phyloP scores from a whole-genome alignment of 169 alveolate species.

The Plasmodium sp. region DNA sequence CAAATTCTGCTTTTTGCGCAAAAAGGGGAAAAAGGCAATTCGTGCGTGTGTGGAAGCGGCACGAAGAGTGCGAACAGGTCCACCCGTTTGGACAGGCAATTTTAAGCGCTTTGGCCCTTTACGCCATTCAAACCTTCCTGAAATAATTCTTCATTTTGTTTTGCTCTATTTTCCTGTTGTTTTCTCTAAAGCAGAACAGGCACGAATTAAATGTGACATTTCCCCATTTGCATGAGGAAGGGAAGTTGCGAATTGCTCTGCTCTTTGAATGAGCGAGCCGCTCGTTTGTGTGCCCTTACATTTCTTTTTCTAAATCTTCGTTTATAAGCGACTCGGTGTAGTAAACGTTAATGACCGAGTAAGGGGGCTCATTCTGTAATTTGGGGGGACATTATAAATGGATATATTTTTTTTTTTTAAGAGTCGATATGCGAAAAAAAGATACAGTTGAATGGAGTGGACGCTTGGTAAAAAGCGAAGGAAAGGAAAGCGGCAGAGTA shows the following conservation, averaged over 20 bases:
- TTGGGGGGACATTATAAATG: neutral
- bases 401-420: neutral
- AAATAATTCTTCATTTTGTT: slow-evolving; percentile 38
- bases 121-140: slow-evolving; percentile 16
- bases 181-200: slow-evolving; percentile 26
- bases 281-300: slow-evolving; percentile 13
- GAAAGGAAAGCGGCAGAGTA: neutral
- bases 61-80: neutral
- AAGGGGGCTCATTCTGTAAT: slow-evolving; percentile 67
- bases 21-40: neutral
- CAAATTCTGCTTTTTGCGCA: slow-evolving; percentile 10
- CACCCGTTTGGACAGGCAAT: neutral
- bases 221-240: neutral
- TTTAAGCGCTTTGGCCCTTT: neutral
- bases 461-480: neutral
- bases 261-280: neutral
- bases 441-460: neutral
- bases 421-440: neutral
- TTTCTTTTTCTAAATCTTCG: slow-evolving; percentile 51
- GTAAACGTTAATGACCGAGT: slow-evolving; percentile 36
- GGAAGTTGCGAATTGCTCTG: neutral
- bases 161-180: slow-evolving; percentile 37
- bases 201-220: neutral
- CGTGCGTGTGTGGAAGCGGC: neutral
- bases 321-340: slow-evolving; percentile 43